A percentile compares a stretch with the other conserved stretches of the same genome.
phyloP scores from a whole-genome alignment of 768 basidiomycete genomes.

The Tylopilus rubrobrunneus region DNA sequence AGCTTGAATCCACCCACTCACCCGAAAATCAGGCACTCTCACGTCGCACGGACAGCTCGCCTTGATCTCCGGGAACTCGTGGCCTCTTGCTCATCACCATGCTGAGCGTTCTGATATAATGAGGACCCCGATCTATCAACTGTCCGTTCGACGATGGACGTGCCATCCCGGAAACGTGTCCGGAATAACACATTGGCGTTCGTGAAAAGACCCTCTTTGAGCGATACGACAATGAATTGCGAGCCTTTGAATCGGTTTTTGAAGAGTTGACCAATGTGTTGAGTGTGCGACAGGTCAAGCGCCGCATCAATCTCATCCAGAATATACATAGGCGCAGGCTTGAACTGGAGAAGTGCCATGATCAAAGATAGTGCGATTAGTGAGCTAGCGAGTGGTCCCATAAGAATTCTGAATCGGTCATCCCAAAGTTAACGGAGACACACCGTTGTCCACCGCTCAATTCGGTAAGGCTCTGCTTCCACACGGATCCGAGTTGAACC shows the following conservation, averaged over 20 bases:
- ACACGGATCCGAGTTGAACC: constrained; percentile 88
- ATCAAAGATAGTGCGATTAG: constrained; percentile 96
- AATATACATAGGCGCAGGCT: constrained; percentile 99
- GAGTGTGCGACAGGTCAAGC: constrained; percentile 91
- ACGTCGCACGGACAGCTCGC: constrained; percentile 7
- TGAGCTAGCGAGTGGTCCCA: constrained; percentile 50
- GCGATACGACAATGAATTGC: constrained; percentile 95
- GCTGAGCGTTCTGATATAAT: constrained; percentile 30
- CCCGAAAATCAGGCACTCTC: not conserved
- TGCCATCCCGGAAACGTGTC: constrained; percentile 91
- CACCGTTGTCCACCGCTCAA: constrained; percentile 96
- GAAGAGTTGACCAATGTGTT: constrained; percentile 98
- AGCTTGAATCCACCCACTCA: not conserved
- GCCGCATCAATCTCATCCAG: constrained; percentile 99
- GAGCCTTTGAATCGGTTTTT: constrained; percentile 94
- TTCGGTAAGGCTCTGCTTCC: constrained; percentile 98
- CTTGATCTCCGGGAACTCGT: constrained; percentile 19
- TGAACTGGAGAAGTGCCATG: constrained; percentile 99
- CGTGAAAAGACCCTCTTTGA: constrained; percentile 96
- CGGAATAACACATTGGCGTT: constrained; percentile 97
- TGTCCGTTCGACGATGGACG: constrained; percentile 83
- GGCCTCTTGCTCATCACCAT: constrained; percentile 7
- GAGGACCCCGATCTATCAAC: constrained; percentile 57
- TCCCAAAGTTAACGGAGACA: constrained; percentile 19
- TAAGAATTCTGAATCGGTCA: not conserved